phyloP scores from a whole-genome alignment of 2,329 filamentous ascomycete species.

The Magnaporthales sp. region DNA sequence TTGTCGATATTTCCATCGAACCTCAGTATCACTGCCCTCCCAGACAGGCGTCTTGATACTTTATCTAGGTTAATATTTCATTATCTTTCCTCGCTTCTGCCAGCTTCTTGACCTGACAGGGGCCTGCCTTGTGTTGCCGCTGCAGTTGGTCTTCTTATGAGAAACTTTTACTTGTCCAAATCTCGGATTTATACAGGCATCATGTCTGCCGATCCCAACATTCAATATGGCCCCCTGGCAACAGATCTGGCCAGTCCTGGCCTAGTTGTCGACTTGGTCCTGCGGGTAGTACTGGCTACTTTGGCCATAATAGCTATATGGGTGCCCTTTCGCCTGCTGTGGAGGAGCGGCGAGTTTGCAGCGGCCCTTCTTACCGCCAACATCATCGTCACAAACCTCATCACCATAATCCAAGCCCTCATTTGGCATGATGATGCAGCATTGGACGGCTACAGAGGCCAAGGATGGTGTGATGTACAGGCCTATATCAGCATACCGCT shows the following conservation, averaged over 20 bases:
- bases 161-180: neutral
- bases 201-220: neutral
- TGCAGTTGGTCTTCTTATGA: neutral
- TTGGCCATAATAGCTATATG: conserved; percentile 35
- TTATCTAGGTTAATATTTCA: neutral
- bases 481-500: conserved; percentile 25
- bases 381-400: conserved; percentile 36
- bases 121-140: too few species aligned
- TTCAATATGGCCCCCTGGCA: neutral
- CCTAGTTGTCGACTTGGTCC: conserved; percentile 35
- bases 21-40: neutral
- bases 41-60: neutral
- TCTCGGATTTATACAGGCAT: neutral
- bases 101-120: neutral
- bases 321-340: conserved; percentile 42
- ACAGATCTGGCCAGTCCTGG: neutral
- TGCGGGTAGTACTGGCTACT: conserved; percentile 37
- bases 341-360: conserved; percentile 44
- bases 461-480: conserved; percentile 45
- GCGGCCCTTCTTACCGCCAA: conserved; percentile 39
- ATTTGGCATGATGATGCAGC: conserved; percentile 46
- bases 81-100: neutral
- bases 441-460: conserved; percentile 39
- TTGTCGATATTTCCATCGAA: neutral
- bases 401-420: conserved; percentile 39